These are phyloP conservation scores for Salix koriyanagi DNA, from an alignment of 345 rosid species.

Conservation along the genomic window DNA sequence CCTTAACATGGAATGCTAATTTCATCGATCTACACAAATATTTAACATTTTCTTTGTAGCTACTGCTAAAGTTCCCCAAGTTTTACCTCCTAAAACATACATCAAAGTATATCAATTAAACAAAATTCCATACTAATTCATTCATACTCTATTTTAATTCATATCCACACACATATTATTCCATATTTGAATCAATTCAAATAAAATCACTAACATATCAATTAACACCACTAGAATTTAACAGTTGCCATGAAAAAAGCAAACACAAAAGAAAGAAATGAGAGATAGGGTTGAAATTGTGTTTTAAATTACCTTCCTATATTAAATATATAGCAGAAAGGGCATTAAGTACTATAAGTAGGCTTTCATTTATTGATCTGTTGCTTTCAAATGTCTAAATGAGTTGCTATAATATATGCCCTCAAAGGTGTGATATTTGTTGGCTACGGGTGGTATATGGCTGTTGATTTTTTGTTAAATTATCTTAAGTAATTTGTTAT, in stretches of 20 bases:
- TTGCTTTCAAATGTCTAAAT: neutral
- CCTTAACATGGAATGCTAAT: neutral
- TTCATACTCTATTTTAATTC: neutral
- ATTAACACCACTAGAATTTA: neutral
- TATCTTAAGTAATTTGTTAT: neutral
- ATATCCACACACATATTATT: neutral
- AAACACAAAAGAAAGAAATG: neutral
- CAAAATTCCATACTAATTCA: neutral
- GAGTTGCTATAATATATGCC: neutral
- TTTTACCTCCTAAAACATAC: too few species aligned
- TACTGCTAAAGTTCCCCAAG: too few species aligned
- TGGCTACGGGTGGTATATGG: neutral
- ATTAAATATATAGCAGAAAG: neutral
- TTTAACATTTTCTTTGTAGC: too few species aligned
- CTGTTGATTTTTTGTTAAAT: constrained; percentile 3
- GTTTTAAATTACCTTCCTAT: neutral
- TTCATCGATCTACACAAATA: neutral
- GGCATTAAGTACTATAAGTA: neutral
- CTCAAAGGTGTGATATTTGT: neutral
- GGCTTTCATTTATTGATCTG: neutral
- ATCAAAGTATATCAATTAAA: neutral
- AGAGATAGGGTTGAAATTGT: neutral
- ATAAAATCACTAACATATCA: neutral
- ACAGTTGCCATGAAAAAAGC: neutral
- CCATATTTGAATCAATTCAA: neutral